Evolutionary conservation across 495 filamentous ascomycete genomes (phyloP), one percentile per base, ranked within the genome.

Genomic region (Polyplosphaeria fusca): DNA sequence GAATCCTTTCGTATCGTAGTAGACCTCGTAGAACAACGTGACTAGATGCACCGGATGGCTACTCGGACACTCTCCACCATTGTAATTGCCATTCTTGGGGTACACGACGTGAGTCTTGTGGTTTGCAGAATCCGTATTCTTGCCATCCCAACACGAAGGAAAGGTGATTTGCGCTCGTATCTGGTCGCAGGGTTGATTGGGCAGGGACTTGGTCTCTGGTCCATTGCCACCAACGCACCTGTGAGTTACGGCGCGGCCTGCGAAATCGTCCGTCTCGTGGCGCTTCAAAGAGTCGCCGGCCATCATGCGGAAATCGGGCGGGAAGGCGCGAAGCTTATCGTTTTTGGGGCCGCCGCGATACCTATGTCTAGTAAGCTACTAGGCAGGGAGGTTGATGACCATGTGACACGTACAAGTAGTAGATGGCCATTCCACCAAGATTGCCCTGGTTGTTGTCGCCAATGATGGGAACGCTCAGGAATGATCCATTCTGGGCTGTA

Each of bases 261-360:
- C 76, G 59, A 73, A 22, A 68, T 74, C 64, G 73, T 72, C 50
- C 69, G 67, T 64, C 71, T 72, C 53, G 44, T 68, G 69, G 45
- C 83, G 76, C 37, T 77, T 68, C 50, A 60, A 69, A 0, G 84
- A 75, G 64, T 86, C 74, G 32, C 88, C 88, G 38, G 83, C 77
- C 14, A 90, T 60, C 85, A 92, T 90, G 56, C 86, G 87, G 67
- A 88, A 86, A 23, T 81, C 84, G 13, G 74, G 64, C 1, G 88
- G 87, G 73, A 89, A 90, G 16, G 86, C 71, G 47, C 77, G 70
- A 60, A 87, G 77, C 32, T 81, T 73, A 57, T 85, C 79, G 50
- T 79, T 75, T 35, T 78, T 77, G 1, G 77, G 67, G 37, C 79
- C 80, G 52, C 79, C 77, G 55, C 85, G 83, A 55, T 80, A 79